Base-by-base conservation (phyloP, 495 filamentous ascomycete genomes). In the Xylaria longipes region DNA sequence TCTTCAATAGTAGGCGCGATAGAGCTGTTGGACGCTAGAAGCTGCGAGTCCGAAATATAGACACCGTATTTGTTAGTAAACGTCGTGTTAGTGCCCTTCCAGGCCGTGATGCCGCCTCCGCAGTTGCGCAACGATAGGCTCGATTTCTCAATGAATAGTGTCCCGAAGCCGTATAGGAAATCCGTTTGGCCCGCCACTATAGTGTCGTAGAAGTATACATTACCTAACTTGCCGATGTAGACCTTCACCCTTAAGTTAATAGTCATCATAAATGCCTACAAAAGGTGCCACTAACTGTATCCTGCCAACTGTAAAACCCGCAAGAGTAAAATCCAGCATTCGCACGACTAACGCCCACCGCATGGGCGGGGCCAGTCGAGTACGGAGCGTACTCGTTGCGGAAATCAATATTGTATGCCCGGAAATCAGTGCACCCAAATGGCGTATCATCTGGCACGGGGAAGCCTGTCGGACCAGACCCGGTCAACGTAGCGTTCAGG, bases 61-160 rank as follows among this genome's bases (percentile, higher is more conserved):
- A 89, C 82, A 35, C 89, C 89, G 79, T 89, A 91, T 68, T 88
- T 89, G 78, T 91, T 91, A 7, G 73, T 73, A 69, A 87, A 89
- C 29, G 87, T 90, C 0, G 88, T 90, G 77, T 91, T 91, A 1
- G 85, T 88, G 17, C 88, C 89, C 67, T 91, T 91, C 89, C 88
- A 90, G 8, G 88, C 88, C n/a, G 87, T 89, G 60, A 90, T 85
- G 58, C 89, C 88, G 69, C 89, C 88, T 33, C 88, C 89, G 74
- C 88, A 90, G 64, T 77, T 76, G 39, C 89, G 84, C 33, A 91
- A 82, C 5, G 78, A 76, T 8, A 90, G 68, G 2, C 77, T 71
- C 5, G 78, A 84, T 3, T 80, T 77, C 72, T 87, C 79, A 39
- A 86, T 77, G 80, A 82, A 88, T 33, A 81, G 81, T 11, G 84